Evolutionary conservation across 2,329 filamentous ascomycete species (phyloP).

Genomic region (Arthrobotrys entomopaga): DNA sequence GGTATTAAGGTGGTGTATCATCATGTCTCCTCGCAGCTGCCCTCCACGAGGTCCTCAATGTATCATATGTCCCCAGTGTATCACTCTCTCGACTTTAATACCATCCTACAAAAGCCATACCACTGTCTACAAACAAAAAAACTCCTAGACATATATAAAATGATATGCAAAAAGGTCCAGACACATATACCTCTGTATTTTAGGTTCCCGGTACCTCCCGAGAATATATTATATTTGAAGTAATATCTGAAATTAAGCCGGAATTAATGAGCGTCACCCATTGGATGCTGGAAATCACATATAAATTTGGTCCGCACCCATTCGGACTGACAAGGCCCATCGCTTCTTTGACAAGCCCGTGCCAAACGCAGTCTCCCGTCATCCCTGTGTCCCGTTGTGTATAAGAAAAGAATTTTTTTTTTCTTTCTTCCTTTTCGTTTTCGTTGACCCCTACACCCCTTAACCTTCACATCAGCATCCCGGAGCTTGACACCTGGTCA

Average conservation of each 20-base stretch:
- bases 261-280: constrained; percentile 12
- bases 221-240: too few species aligned
- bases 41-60: not conserved
- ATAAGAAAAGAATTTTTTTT: constrained; percentile 32
- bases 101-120: too few species aligned
- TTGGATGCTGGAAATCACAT: constrained; percentile 5
- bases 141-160: not conserved
- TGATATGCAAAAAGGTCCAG: not conserved
- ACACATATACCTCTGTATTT: constrained; percentile 2
- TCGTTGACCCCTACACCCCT: constrained; percentile 30
- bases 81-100: too few species aligned
- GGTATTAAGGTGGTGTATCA: not conserved
- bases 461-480: constrained; percentile 35
- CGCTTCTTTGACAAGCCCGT: constrained; percentile 15
- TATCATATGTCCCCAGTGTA: not conserved
- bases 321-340: constrained; percentile 18
- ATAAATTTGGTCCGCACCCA: constrained; percentile 27
- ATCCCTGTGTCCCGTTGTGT: not conserved
- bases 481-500: constrained; percentile 24
- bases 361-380: not conserved
- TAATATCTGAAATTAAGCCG: not conserved
- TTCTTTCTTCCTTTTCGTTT: not conserved
- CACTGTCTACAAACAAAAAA: not conserved
- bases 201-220: not conserved
- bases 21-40: not conserved